A percentile compares a stretch with the other conserved stretches of the same genome.
Conservation (phyloP, 2,329 filamentous ascomycete genomes). For the Aureobasidium pullulans region DNA sequence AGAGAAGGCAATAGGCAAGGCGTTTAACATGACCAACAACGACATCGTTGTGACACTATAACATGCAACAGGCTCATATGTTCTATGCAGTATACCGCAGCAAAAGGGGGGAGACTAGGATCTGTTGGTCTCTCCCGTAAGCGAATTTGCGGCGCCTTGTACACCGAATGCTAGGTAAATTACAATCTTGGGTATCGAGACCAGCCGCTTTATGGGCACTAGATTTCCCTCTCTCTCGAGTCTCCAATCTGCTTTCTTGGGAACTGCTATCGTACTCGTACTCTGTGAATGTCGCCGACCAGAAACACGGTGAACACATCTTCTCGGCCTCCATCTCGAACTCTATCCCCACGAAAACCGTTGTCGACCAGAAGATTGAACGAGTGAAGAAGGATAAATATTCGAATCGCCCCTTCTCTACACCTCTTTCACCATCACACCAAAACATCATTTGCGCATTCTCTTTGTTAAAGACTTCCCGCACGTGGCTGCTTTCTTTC, state of each 20-base stretch:
- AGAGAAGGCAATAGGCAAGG: neutral
- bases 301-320: neutral
- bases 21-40: constrained; percentile 2
- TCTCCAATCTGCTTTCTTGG: neutral
- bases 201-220: neutral
- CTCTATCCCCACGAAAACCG: constrained; percentile 3
- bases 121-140: neutral
- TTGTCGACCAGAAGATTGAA: constrained; percentile 1
- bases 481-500: neutral
- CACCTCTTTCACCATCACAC: neutral
- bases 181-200: neutral
- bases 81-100: constrained; percentile 1
- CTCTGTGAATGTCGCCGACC: neutral
- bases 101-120: neutral
- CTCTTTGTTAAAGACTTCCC: neutral
- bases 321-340: constrained; percentile 2
- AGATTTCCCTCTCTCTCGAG: neutral
- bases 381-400: neutral
- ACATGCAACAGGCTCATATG: neutral
- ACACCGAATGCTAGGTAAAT: constrained; percentile 1
- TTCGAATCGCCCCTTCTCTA: neutral
- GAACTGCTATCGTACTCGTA: neutral
- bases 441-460: neutral
- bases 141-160: neutral
- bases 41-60: neutral